Conservation (phyloP, 768 basidiomycete genomes). For the Mycena capillaripes region DNA sequence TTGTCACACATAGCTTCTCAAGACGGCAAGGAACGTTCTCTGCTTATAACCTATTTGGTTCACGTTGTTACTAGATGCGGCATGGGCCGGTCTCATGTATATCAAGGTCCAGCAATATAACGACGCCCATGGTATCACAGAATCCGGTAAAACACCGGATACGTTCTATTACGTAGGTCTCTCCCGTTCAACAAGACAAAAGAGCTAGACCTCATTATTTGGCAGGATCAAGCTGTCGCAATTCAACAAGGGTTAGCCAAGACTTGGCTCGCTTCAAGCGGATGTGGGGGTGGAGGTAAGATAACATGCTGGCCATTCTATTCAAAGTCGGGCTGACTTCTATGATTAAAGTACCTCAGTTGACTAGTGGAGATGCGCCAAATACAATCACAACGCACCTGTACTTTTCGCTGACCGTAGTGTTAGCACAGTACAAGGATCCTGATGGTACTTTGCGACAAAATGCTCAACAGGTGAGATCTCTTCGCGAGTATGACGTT, state of each 20-base stretch:
- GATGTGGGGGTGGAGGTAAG: constrained; percentile 8
- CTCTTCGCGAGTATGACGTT: neutral
- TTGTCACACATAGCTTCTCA: constrained; percentile 4
- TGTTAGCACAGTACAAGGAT: constrained; percentile 5
- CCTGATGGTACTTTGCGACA: neutral
- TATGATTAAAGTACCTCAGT: constrained; percentile 13
- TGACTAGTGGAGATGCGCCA: neutral
- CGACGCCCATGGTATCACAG: constrained; percentile 5
- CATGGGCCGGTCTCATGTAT: constrained; percentile 20
- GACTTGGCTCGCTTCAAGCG: constrained; percentile 6
- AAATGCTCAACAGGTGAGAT: neutral
- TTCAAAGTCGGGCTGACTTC: neutral
- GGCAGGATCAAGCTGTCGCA: constrained; percentile 7
- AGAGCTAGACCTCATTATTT: neutral
- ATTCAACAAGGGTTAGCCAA: constrained; percentile 8
- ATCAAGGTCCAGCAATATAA: constrained; percentile 24
- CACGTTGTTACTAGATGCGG: constrained; percentile 1
- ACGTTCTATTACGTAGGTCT: constrained; percentile 15
- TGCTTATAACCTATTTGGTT: neutral
- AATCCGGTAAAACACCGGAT: constrained; percentile 10
- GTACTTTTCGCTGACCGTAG: constrained; percentile 19
- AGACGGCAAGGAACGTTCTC: constrained; percentile 3
- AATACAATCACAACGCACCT: constrained; percentile 26
- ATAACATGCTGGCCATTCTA: neutral
- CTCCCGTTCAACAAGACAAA: constrained; percentile 6